Base-by-base conservation (phyloP, 2,329 filamentous ascomycete species). In the Tolypocladium sp. region DNA sequence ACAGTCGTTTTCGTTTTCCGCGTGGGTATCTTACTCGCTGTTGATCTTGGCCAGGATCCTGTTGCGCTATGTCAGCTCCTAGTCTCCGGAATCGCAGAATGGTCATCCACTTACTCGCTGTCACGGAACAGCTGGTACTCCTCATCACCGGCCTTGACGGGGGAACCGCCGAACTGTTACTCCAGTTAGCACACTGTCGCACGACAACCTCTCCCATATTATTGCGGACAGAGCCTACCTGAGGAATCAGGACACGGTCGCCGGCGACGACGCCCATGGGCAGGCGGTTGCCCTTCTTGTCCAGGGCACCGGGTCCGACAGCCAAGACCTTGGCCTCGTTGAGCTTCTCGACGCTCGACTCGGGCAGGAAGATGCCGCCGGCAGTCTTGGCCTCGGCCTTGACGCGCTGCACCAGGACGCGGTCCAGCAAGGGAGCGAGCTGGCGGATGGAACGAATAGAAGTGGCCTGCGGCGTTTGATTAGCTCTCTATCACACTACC, bases 11-110 rank as follows among this genome's bases (percentile, higher is more conserved):
- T 53, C 59, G 9, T 57, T 38, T 59, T 37, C 20, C 41, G 64
- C 61, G 58, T 62, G 66, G 66, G 64, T 68, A 66, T 65, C 66
- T 70, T 82, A 96, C 84, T 97, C 93, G 79, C 91, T 96, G 85
- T 92, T 96, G 85, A 99, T 96, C 89, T 97, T 99, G 76, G 94
- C 94, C 62, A 99, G 86, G 68, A 99, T 91, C 76, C 93, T 97
- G 20, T 25, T 6, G 17, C n/a, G 30, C 33, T 9, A 5, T 13
- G 40, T 57, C 38, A 57, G 55, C 10, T n/a, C 20, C 9, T 1
- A 12, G 49, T 35, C 20, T 13, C 25, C 5, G 20, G 20, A 2
- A n/a, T 2, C 49, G 20, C n/a, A 8, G 20, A 22, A 35, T 3
- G 41, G 7, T 17, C 5, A 6, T 15, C 6, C 2, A 89, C 92